Percentiles rank a stretch among this genome's conserved stretches.
These are phyloP conservation scores for Xerocomus nothofagi DNA, from an alignment of 1,284 basidiomycete species.

Conservation along the genomic window DNA sequence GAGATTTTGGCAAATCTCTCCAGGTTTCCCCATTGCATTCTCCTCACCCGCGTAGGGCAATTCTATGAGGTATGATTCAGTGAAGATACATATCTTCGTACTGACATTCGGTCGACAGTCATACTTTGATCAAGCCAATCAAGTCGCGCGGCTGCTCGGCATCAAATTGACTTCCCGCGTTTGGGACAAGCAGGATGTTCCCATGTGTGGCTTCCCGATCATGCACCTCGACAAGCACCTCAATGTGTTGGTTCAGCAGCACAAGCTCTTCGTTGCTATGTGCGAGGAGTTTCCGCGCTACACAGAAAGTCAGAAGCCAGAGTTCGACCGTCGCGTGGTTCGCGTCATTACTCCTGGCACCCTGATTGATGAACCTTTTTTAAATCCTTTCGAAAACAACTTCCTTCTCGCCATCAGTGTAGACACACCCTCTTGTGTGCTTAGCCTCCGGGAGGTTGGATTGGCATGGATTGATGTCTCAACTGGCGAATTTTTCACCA, in stretches of 20 bases:
- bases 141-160: constrained; percentile 73
- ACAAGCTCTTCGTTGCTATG: constrained; percentile 83
- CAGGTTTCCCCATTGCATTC: constrained; percentile 83
- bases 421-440: constrained; percentile 7
- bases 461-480: constrained; percentile 95
- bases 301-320: constrained; percentile 45
- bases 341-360: constrained; percentile 92
- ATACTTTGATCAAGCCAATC: constrained; percentile 87
- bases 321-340: constrained; percentile 76
- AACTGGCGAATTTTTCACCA: constrained; percentile 90
- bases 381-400: constrained; percentile 84
- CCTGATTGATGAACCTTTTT: constrained; percentile 85
- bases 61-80: constrained; percentile 81
- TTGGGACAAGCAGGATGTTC: constrained; percentile 67
- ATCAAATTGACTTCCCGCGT: constrained; percentile 78
- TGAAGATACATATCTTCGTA: neutral
- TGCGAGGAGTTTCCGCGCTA: constrained; percentile 83
- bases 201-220: constrained; percentile 92
- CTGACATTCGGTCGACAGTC: constrained; percentile 52
- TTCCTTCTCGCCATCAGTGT: constrained; percentile 77
- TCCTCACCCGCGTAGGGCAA: constrained; percentile 89
- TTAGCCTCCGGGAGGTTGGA: constrained; percentile 37
- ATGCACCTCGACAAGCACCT: constrained; percentile 83
- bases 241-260: constrained; percentile 80
- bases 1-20: constrained; percentile 72